A percentile compares a stretch with the other conserved stretches of the same genome.
Conservation (phyloP, 768 basidiomycete genomes). For the Calocera viscosa region DNA sequence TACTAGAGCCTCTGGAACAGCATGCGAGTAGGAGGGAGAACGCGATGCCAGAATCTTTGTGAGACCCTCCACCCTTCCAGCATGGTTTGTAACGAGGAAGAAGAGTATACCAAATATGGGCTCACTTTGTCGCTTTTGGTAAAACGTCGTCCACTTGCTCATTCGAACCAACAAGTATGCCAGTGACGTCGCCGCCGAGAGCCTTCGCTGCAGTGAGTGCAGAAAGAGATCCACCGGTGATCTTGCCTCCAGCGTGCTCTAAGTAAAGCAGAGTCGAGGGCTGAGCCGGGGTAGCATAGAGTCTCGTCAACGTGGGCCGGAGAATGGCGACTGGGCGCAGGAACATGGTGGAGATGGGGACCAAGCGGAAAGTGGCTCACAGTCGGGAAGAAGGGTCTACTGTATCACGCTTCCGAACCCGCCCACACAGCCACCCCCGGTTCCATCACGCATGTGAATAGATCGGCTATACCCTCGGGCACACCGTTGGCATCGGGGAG, state of each 20-base stretch:
- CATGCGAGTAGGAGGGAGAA: conserved; percentile 54
- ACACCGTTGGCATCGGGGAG: no score
- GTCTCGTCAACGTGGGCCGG: background rate
- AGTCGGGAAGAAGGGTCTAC: no score
- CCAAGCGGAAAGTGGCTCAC: no score
- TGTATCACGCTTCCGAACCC: no score
- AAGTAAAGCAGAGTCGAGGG: conserved; percentile 78
- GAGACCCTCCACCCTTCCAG: conserved; percentile 53
- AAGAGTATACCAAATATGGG: conserved; percentile 12
- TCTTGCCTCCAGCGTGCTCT: conserved; percentile 68
- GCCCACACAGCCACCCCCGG: no score
- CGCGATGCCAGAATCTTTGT: conserved; percentile 54
- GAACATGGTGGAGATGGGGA: no score
- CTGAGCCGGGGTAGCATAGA: conserved; percentile 46
- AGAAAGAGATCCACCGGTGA: conserved; percentile 76
- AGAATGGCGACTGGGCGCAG: background rate
- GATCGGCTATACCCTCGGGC: no score
- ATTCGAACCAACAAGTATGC: conserved; percentile 55
- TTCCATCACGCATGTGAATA: no score
- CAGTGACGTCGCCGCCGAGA: conserved; percentile 77
- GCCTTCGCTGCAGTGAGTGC: conserved; percentile 82
- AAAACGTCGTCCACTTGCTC: conserved; percentile 54
- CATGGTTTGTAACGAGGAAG: background rate
- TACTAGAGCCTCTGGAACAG: conserved; percentile 64
- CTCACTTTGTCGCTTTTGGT: conserved; percentile 69